Conservation (phyloP, 2,329 filamentous ascomycete genomes). For the Kalaharituber pfeilii region DNA sequence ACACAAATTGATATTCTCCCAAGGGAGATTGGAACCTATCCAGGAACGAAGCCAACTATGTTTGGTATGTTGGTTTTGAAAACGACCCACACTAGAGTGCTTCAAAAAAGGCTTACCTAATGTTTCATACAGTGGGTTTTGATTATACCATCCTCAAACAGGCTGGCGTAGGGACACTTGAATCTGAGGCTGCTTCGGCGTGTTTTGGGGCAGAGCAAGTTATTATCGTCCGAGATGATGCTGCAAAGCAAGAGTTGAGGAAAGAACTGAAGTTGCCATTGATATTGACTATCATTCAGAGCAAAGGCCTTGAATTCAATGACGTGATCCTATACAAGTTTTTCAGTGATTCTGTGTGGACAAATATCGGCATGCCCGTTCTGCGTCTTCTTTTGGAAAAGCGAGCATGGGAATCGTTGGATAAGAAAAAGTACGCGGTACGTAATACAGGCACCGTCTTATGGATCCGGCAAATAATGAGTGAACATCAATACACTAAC, state of each 20-base stretch:
- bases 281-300: slow-evolving; percentile 25
- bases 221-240: slow-evolving; percentile 25
- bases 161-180: background rate
- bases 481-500: no score
- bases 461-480: no score
- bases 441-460: no score
- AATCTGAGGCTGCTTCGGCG: background rate
- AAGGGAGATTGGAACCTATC: slow-evolving; percentile 7
- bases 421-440: background rate
- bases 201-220: slow-evolving; percentile 25
- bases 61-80: no score
- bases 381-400: background rate
- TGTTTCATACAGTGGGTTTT: background rate
- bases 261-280: slow-evolving; percentile 12
- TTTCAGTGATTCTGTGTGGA: slow-evolving; percentile 9
- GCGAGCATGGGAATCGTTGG: background rate
- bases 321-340: slow-evolving; percentile 26
- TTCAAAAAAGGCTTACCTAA: no score
- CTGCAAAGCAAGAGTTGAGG: slow-evolving; percentile 19
- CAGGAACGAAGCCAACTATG: slow-evolving; percentile 11
- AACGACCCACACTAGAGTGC: no score
- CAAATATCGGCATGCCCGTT: background rate
- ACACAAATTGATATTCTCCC: slow-evolving; percentile 10
- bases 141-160: background rate
- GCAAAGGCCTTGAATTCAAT: slow-evolving; percentile 28